Evolutionary conservation across 352 stramenopile genomes (phyloP).

Genomic region (Globisporangium recalcitrans): DNA sequence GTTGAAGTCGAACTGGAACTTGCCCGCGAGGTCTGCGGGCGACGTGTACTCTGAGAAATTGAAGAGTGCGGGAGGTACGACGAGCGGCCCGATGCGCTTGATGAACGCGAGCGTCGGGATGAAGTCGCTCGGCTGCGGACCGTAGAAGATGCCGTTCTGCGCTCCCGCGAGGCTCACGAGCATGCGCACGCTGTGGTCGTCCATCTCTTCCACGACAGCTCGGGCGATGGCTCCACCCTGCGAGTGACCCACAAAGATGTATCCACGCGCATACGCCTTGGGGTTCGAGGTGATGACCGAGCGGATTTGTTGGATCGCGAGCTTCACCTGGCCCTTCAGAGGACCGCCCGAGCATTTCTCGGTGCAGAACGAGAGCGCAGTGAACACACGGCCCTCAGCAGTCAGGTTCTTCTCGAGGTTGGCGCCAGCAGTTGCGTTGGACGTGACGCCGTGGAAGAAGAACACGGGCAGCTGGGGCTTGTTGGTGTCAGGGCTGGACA

Average conservation of each 20-base stretch:
- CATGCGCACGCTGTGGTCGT: constrained; percentile 42
- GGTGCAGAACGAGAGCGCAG: constrained; percentile 35
- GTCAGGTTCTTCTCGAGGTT: constrained; percentile 32
- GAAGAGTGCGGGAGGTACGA: constrained; percentile 25
- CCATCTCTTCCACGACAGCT: constrained; percentile 46
- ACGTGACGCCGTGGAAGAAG: constrained; percentile 46
- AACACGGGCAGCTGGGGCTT: constrained; percentile 26
- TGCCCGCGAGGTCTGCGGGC: constrained; percentile 18
- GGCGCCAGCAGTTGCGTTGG: constrained; percentile 22
- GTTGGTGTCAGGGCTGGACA: neutral
- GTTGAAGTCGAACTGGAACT: constrained; percentile 33
- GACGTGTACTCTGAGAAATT: constrained; percentile 27
- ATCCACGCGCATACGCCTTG: constrained; percentile 32
- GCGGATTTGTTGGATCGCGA: constrained; percentile 46
- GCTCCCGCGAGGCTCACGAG: constrained; percentile 42
- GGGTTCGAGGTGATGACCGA: constrained; percentile 25
- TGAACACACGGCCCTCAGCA: constrained; percentile 25
- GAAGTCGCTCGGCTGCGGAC: constrained; percentile 28
- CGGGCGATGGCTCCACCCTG: constrained; percentile 35
- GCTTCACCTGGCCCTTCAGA: constrained; percentile 30
- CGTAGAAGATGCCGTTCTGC: constrained; percentile 53
- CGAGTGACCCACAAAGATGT: constrained; percentile 46
- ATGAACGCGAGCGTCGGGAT: constrained; percentile 31
- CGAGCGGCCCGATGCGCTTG: constrained; percentile 21
- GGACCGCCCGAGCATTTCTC: constrained; percentile 29